A percentile compares a stretch with the other conserved stretches of the same genome.
phyloP scores from a whole-genome alignment of 2,329 filamentous ascomycete genomes.

The Cladosporium velox region DNA sequence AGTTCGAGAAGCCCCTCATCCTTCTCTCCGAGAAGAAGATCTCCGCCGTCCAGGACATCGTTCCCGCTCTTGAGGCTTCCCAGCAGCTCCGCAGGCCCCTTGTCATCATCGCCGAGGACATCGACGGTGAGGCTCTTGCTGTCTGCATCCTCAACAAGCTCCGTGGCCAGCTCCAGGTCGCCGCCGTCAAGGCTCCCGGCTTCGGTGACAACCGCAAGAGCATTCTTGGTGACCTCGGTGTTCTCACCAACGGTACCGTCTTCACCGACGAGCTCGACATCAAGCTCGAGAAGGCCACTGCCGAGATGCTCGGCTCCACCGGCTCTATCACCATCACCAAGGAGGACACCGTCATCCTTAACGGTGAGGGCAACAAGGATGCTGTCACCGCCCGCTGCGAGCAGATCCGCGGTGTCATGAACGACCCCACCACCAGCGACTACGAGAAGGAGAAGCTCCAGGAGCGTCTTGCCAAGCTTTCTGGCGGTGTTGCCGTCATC shows the following conservation, averaged over 20 bases:
- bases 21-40: conserved; percentile 99
- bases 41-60: conserved; percentile 97
- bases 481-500: conserved; percentile 98
- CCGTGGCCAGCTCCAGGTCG: conserved; percentile 97
- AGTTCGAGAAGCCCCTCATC: conserved; percentile 99
- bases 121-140: conserved; percentile 95
- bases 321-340: conserved; percentile 99
- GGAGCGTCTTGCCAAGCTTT: conserved; percentile 98
- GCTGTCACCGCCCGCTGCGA: conserved; percentile 91
- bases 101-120: conserved; percentile 98
- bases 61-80: conserved; percentile 94
- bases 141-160: conserved; percentile 99
- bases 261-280: conserved; percentile 98
- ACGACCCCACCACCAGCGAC: conserved; percentile 89
- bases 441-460: conserved; percentile 99
- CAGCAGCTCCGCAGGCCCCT: conserved; percentile 93
- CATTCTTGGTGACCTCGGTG: conserved; percentile 92
- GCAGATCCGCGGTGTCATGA: conserved; percentile 97
- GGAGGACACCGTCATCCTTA: conserved; percentile 98
- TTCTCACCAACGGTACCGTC: conserved; percentile 94
- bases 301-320: conserved; percentile 94
- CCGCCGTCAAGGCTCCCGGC: conserved; percentile 96
- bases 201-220: conserved; percentile 99
- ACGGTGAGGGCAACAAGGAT: conserved; percentile 95
- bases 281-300: conserved; percentile 97